phyloP scores from a whole-genome alignment of 2,329 filamentous ascomycete genomes.

The Fusarium paranaense region DNA sequence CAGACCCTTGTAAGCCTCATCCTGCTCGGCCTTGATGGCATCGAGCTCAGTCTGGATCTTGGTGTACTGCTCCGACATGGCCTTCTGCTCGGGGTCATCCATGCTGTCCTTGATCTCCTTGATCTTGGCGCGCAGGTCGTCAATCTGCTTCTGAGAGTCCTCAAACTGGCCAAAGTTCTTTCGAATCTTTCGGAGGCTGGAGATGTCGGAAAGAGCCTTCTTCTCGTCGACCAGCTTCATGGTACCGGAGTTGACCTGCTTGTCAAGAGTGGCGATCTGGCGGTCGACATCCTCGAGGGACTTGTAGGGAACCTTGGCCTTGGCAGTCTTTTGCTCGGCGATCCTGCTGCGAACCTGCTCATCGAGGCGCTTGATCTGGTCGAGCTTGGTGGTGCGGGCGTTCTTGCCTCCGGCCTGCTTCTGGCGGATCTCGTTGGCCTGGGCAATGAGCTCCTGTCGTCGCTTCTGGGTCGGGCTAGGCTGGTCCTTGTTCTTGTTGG shows the following conservation, averaged over 20 bases:
- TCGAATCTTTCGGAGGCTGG: constrained; percentile 84
- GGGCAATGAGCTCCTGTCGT: constrained; percentile 84
- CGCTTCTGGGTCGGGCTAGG: constrained; percentile 84
- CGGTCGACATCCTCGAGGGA: constrained; percentile 87
- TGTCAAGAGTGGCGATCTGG: constrained; percentile 83
- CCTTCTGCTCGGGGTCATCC: constrained; percentile 92
- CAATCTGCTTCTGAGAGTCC: constrained; percentile 87
- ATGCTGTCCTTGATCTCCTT: constrained; percentile 88
- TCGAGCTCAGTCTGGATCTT: constrained; percentile 90
- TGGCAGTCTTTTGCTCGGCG: constrained; percentile 86
- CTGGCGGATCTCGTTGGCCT: constrained; percentile 85
- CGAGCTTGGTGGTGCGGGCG: constrained; percentile 79
- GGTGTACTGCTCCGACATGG: constrained; percentile 86
- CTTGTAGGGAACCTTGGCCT: constrained; percentile 86
- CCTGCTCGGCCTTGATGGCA: constrained; percentile 89
- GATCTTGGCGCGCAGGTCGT: constrained; percentile 87
- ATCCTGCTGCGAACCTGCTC: constrained; percentile 88
- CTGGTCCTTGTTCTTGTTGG: constrained; percentile 80
- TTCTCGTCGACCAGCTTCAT: constrained; percentile 99
- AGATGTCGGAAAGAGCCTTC: constrained; percentile 88
- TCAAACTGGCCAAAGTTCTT: constrained; percentile 92
- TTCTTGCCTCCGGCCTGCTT: constrained; percentile 91
- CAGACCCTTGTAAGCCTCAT: constrained; percentile 89
- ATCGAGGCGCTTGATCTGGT: constrained; percentile 93
- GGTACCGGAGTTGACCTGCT: constrained; percentile 86